Evolutionary conservation across 345 rosid genomes (phyloP).

Genomic region (Mercurialis annua): DNA sequence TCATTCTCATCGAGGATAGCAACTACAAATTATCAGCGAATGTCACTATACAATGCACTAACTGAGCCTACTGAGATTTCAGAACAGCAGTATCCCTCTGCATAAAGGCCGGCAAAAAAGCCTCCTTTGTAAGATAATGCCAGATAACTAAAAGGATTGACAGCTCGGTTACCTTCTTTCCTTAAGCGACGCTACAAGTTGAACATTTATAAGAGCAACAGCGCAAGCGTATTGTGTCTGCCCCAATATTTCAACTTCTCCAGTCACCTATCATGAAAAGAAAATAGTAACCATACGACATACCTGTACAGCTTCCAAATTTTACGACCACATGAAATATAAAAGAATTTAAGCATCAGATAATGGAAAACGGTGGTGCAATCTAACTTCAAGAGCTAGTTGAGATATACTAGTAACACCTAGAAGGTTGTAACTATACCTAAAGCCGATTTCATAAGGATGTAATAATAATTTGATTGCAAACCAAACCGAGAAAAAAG

Average conservation of each 20-base stretch:
- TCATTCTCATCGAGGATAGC: conserved; percentile 13
- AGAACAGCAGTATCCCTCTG: conserved; percentile 1
- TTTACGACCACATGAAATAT: background rate
- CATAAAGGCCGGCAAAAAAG: conserved; percentile 8
- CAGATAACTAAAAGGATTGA: conserved; percentile 15
- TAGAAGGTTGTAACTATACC: background rate
- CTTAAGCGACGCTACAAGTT: conserved; percentile 6
- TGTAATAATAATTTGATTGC: background rate
- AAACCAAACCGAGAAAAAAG: background rate
- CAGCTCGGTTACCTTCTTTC: conserved; percentile 18
- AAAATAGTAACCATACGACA: background rate
- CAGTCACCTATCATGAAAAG: conserved; percentile 23
- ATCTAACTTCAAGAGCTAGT: background rate
- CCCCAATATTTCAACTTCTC: background rate
- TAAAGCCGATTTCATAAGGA: background rate
- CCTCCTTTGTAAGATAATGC: conserved; percentile 5
- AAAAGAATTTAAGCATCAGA: background rate
- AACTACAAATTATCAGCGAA: conserved; percentile 18
- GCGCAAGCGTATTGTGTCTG: conserved; percentile 8
- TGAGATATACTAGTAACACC: background rate
- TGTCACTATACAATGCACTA: conserved; percentile 23
- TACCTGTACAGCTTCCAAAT: background rate
- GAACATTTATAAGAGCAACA: background rate
- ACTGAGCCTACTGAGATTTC: conserved; percentile 10
- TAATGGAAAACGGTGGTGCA: background rate